Base-by-base conservation (phyloP, 2,329 filamentous ascomycete genomes). In the Trichophyton rubrum region DNA sequence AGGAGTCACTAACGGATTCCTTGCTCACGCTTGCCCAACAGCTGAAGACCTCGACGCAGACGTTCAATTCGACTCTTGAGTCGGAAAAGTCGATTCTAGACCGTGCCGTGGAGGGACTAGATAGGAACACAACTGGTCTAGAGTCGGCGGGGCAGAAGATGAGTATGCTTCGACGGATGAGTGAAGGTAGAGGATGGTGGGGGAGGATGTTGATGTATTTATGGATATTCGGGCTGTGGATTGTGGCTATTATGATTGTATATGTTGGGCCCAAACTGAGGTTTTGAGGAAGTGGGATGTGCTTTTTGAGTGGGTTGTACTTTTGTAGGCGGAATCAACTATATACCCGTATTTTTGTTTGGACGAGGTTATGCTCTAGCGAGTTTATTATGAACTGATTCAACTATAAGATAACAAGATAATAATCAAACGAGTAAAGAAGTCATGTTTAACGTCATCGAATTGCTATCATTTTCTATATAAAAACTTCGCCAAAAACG, bases 151-250 rank as follows among this genome's bases (percentile, higher is more conserved):
- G 84, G 59, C 82, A 83, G 64, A 79, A 84, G 64, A 95, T 97
- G 89, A 86, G 88, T 1, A 80, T 82, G 68, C 73, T 97, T 70
- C 79, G 83, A 66, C 81, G 81, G 59, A 90, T 95, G 85, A 90
- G 87, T 15, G 92, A 96, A 76, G 91, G 90, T 2, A 86, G 87
- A 70, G 90, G 90, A 0, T 95, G 88, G 87, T 90, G 82, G 84
- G 90, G 87, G 4, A 78, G 91, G 59, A 82, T 95, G 78, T 79
- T 92, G 74, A 78, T 96, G 63, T 96, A 93, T 77, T 86, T 79
- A 43, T 87, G 89, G 80, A 90, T 96, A 56, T 88, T 86, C 67
- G 89, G 83, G 33, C 73, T 96, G 64, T 92, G 90, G 85, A 67
- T 95, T n/a, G 75, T 84, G 27, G 82, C 90, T 17, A 77, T 96